Conservation (phyloP, 1,139 yeast species). For the Nakaseomyces nivariensis region DNA sequence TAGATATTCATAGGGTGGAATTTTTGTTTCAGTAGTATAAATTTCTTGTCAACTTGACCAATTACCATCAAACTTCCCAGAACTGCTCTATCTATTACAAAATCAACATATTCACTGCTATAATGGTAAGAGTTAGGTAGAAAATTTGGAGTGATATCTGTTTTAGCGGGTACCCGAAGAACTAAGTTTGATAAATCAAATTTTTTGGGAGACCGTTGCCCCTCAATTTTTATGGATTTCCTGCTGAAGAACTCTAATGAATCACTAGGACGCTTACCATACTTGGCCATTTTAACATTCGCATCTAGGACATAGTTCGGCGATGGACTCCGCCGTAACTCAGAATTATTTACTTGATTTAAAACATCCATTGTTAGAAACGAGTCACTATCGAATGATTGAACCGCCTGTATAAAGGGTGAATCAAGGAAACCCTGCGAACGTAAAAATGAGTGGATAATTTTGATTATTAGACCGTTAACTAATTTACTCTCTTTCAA, state of each 20-base stretch:
- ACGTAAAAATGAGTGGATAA: constrained; percentile 28
- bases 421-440: constrained; percentile 19
- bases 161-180: not conserved
- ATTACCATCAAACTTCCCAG: constrained; percentile 27
- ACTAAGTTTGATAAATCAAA: not conserved
- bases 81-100: constrained; percentile 9
- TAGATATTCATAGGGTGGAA: constrained; percentile 23
- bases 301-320: not conserved
- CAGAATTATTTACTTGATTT: not conserved
- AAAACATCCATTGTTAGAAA: not conserved
- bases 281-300: not conserved
- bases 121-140: too few relatives aligned
- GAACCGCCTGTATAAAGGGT: not conserved
- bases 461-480: constrained; percentile 28
- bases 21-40: constrained; percentile 38
- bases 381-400: not conserved
- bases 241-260: not conserved
- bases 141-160: not conserved
- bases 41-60: constrained; percentile 50
- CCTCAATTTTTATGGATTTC: not conserved
- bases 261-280: not conserved
- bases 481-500: constrained; percentile 28
- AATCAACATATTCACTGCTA: constrained; percentile 5
- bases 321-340: not conserved
- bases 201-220: not conserved